Evolutionary conservation across 2,329 filamentous ascomycete genomes (phyloP).

Genomic region (Penicillium expansum): DNA sequence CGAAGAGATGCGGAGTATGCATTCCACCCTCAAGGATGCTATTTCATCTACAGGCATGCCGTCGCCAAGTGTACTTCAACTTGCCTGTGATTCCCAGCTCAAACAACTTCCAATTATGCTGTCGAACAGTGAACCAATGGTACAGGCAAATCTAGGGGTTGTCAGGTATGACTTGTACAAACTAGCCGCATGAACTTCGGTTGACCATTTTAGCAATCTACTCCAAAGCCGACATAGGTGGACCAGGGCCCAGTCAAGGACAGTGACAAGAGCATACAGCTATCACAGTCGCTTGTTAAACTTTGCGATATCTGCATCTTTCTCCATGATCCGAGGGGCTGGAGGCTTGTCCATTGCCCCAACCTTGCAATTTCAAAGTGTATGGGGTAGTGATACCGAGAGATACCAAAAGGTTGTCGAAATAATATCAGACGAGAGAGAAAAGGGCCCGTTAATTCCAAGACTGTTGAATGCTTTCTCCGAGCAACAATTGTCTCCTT

Average conservation of each 20-base stretch:
- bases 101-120: background rate
- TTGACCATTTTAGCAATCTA: background rate
- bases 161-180: background rate
- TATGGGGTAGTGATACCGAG: background rate
- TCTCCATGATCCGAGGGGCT: constrained; percentile 4
- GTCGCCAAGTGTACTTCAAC: background rate
- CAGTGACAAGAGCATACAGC: background rate
- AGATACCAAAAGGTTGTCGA: background rate
- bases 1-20: background rate
- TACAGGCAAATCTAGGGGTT: background rate
- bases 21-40: background rate
- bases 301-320: constrained; percentile 5
- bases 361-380: background rate
- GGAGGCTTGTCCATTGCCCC: constrained; percentile 12
- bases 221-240: background rate
- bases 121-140: background rate
- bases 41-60: background rate
- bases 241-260: background rate
- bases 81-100: background rate
- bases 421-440: accelerated
- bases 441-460: background rate
- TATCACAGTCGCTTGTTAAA: constrained; percentile 7
- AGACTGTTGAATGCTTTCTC: background rate
- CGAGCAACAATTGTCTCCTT: background rate
- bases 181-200: background rate